Evolutionary conservation across 805 yeast genomes (phyloP).

Genomic region (Hemisphaericaspora nanyangensis): DNA sequence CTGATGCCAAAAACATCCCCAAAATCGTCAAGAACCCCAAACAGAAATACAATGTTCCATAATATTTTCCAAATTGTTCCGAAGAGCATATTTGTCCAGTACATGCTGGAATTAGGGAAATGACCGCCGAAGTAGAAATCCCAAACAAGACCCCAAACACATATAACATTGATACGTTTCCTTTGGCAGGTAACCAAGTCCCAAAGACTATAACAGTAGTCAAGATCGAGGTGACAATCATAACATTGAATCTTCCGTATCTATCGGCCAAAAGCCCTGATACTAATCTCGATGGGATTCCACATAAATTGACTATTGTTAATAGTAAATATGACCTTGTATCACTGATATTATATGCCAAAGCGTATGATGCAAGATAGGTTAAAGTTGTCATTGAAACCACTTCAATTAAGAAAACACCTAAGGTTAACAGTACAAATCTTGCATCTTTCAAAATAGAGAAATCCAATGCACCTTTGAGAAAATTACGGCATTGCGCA

Average conservation of each 20-base stretch:
- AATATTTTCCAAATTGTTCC: conserved; percentile 52
- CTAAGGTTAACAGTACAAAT: conserved; percentile 21
- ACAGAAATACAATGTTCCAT: conserved; percentile 46
- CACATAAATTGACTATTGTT: conserved; percentile 24
- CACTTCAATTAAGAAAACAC: conserved; percentile 38
- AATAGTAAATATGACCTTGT: conserved; percentile 20
- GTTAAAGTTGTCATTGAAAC: conserved; percentile 42
- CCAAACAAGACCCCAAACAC: conserved; percentile 52
- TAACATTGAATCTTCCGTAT: conserved; percentile 24
- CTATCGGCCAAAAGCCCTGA: conserved; percentile 26
- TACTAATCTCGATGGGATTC: conserved; percentile 24
- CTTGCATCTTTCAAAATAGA: conserved; percentile 18
- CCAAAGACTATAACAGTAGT: conserved; percentile 20
- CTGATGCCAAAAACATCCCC: conserved; percentile 25
- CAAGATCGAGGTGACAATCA: conserved; percentile 19
- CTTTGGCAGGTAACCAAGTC: conserved; percentile 31
- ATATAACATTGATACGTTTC: conserved; percentile 30
- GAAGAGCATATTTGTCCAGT: conserved; percentile 56
- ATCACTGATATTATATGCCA: conserved; percentile 18
- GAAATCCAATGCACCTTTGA: conserved; percentile 24
- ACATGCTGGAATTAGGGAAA: conserved; percentile 57
- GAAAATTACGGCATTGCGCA: conserved; percentile 15
- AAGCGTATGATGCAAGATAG: conserved; percentile 25
- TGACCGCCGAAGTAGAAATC: conserved; percentile 51
- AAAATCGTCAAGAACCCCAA: conserved; percentile 29